Percentiles rank a stretch among this genome's conserved stretches.
These are phyloP conservation scores for Thozetella sp. DNA, from an alignment of 495 filamentous ascomycete species.

Conservation along the genomic window DNA sequence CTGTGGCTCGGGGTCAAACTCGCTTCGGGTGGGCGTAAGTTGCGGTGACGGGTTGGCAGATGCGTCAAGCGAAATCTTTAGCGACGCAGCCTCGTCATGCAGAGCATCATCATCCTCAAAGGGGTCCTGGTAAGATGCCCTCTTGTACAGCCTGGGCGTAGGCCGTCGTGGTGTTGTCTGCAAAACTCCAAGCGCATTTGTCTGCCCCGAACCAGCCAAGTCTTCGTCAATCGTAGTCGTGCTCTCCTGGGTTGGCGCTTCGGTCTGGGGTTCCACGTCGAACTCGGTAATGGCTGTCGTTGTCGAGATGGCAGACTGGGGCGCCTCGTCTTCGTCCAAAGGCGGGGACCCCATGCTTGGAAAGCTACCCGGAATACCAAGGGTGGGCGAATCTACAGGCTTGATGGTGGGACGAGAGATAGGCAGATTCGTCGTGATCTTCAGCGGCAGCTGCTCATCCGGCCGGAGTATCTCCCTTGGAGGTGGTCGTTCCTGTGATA, in stretches of 20 bases:
- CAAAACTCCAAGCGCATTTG: neutral
- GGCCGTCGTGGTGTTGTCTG: neutral
- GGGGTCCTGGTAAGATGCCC: constrained; percentile 38
- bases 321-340: constrained; percentile 41
- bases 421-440: constrained; percentile 24
- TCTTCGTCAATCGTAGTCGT: constrained; percentile 2
- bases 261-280: constrained; percentile 69
- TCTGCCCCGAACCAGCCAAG: constrained; percentile 1
- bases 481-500: too few relatives aligned
- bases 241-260: constrained; percentile 32
- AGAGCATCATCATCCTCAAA: constrained; percentile 32
- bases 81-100: constrained; percentile 39
- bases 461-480: constrained; percentile 5
- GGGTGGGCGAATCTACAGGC: constrained; percentile 63
- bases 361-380: constrained; percentile 67
- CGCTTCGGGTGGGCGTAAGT: constrained; percentile 26
- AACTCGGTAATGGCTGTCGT: constrained; percentile 67
- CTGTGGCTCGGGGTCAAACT: constrained; percentile 15
- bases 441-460: constrained; percentile 25
- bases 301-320: constrained; percentile 53
- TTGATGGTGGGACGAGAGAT: constrained; percentile 13
- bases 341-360: constrained; percentile 28
- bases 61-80: constrained; percentile 40
- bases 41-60: constrained; percentile 21
- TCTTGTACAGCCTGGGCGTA: constrained; percentile 16